Base-by-base conservation (phyloP, 495 filamentous ascomycete genomes). In the Penicillium chermesinum region DNA sequence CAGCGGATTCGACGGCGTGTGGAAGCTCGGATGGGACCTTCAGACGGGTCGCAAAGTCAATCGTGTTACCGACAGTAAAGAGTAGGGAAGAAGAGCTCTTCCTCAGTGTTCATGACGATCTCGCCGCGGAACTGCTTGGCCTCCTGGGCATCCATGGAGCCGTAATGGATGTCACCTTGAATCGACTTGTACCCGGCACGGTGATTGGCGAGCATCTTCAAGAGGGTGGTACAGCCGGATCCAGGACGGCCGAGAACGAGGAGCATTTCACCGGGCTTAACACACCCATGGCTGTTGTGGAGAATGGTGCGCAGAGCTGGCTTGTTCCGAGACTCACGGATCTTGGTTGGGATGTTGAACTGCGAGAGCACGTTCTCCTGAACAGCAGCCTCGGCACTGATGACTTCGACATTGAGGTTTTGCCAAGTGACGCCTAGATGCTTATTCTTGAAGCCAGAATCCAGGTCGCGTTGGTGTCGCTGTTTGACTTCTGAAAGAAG, bases 41-140 rank as follows among this genome's bases (percentile, higher is more conserved):
- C 0, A 72, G 48, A 3, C 62, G 55, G 1, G 69, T 63, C 0
- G 85, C 83, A 53, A 91, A 91, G 16, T 79, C 77, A 52, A 90
- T 75, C 0, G 87, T 90, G 48, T 88, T 70, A 61, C 70, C 80
- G 1, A 90, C 85, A 0, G 82, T 89, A 38, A n/a, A 91, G 60
- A 2, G 70, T 71, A 1, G 87, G 82, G 51, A 88, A 81, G 54
- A 89, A 86, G 14, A 80, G 59, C 52, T 90, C 87, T 27, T 89
- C 85, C 55, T 89, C 85, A 2, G 75, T 71, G 41, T 73, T 73
- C 64, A 87, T 87, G 43, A 84, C 83, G 38, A 88, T 84, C 58
- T 91, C 84, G 32, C 84, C 83, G 3, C 82, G 75, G 58, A 85
- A 88, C 14, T 72, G 63, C 39, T 75, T 70, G 18, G 73, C 77